Evolutionary conservation across 495 filamentous ascomycete species (phyloP), one percentile per base, ranked within the genome.

Genomic region (Penicillium paradoxum): DNA sequence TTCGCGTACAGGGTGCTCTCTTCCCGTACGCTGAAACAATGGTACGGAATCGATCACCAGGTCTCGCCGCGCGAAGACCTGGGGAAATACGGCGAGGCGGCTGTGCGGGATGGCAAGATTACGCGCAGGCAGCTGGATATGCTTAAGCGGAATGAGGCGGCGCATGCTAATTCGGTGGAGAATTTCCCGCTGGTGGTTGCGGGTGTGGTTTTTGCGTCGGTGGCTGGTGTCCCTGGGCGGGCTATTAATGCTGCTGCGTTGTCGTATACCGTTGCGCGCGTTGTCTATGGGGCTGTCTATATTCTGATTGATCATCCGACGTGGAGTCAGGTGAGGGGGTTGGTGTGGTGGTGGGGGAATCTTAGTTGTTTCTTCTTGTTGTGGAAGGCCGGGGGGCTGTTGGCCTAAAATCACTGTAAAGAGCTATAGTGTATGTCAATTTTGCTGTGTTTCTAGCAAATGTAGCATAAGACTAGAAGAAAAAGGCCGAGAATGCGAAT

Each of bases 21-120:
- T 40, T 67, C 74, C 2, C 72, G 77, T 24, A 69, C 59, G 6
- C 61, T 74, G 1, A 81, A 79, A 52, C 69, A 76, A 51, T 66
- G 43, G 49, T 73, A 74, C 61, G 71, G 73, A 17, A 47, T 80
- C 56, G 78, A 82, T 60, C 72, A 80, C 62, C 74, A 79, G 47
- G 65, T 51, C 13, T 65, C 68, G 6, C 76, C 80, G 0, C 65
- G 73, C 21, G 60, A 77, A 45, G 72, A 79, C 34, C 67, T 81
- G 1, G 55, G 50, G 24, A 74, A 71, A 42, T 75, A 74, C 53
- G 77, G 77, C 40, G 60, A 69, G 13, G 62, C 63, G 1, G 73
- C 75, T 6, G 24, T 27, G 24, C 57, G 62, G 14, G 67, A 64
- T 4, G 77, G 75, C 4, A 79, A 78, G 51, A 67, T 82, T 14